Conservation (phyloP, 2,329 filamentous ascomycete species). For the Emmonsiellopsis sp. region DNA sequence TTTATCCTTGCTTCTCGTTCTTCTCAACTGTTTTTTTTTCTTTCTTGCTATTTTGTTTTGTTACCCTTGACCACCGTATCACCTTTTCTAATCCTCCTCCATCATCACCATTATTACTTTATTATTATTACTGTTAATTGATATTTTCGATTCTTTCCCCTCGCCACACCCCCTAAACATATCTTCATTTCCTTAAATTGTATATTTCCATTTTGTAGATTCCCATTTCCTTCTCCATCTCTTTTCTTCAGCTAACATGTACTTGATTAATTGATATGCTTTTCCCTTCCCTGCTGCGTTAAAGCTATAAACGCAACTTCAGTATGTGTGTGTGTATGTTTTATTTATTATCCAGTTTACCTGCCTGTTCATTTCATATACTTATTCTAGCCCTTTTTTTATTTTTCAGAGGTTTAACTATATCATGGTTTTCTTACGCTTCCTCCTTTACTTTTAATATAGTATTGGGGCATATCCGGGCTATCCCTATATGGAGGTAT, state of each 20-base stretch:
- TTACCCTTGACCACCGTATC: background rate
- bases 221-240: too few species aligned
- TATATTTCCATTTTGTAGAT: background rate
- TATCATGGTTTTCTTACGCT: too few species aligned
- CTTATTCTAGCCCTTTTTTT: too few species aligned
- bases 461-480: too few species aligned
- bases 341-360: too few species aligned
- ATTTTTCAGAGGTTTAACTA: too few species aligned
- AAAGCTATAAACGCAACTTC: conserved; percentile 22
- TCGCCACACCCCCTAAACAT: background rate
- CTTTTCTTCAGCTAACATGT: background rate
- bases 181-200: too few species aligned
- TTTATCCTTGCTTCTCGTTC: background rate
- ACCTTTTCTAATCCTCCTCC: background rate
- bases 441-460: too few species aligned
- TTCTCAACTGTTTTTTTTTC: background rate
- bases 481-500: too few species aligned
- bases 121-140: too few species aligned
- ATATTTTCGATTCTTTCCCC: background rate
- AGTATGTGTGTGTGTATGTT: too few species aligned
- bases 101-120: background rate
- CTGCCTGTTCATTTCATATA: too few species aligned
- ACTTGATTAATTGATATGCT: background rate
- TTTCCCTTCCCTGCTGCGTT: background rate
- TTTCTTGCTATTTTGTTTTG: background rate